Percentiles rank a stretch among this genome's conserved stretches.
These are phyloP conservation scores for Leccinum ochraceum DNA, from an alignment of 768 basidiomycete genomes.

Conservation along the genomic window DNA sequence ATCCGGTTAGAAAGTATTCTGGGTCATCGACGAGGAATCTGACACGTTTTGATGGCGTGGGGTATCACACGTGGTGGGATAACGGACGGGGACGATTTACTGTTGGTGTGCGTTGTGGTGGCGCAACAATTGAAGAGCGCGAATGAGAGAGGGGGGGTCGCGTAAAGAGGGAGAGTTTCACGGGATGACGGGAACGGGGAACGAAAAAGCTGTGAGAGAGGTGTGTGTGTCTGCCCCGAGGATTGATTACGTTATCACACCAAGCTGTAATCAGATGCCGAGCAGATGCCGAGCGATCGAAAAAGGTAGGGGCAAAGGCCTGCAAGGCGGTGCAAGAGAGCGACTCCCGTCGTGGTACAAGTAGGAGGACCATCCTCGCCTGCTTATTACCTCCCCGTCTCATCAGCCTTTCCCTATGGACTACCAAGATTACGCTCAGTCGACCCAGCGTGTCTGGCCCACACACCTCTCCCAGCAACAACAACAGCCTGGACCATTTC, in stretches of 20 bases:
- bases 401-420: slow-evolving; percentile 18
- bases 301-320: slow-evolving; percentile 11
- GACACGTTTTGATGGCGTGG: slow-evolving; percentile 30
- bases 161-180: neutral
- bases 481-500: slow-evolving; percentile 16
- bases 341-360: slow-evolving; percentile 15
- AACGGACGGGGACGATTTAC: neutral
- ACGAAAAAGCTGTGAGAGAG: slow-evolving; percentile 1
- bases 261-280: slow-evolving; percentile 23
- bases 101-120: slow-evolving; percentile 1
- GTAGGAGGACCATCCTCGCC: neutral
- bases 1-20: neutral
- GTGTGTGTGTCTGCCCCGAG: neutral
- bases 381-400: neutral
- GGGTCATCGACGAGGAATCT: slow-evolving; percentile 5
- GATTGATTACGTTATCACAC: slow-evolving; percentile 16
- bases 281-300: neutral
- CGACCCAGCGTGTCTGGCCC: slow-evolving; percentile 22
- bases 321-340: slow-evolving; percentile 18
- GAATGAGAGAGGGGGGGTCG: neutral
- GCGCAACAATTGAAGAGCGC: slow-evolving; percentile 4
- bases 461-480: slow-evolving; percentile 19
- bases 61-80: slow-evolving; percentile 13
- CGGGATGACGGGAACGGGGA: slow-evolving; percentile 6
- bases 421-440: slow-evolving; percentile 34